Evolutionary conservation across 2,329 filamentous ascomycete species (phyloP).

Genomic region (Neopestalotiopsis rosae): DNA sequence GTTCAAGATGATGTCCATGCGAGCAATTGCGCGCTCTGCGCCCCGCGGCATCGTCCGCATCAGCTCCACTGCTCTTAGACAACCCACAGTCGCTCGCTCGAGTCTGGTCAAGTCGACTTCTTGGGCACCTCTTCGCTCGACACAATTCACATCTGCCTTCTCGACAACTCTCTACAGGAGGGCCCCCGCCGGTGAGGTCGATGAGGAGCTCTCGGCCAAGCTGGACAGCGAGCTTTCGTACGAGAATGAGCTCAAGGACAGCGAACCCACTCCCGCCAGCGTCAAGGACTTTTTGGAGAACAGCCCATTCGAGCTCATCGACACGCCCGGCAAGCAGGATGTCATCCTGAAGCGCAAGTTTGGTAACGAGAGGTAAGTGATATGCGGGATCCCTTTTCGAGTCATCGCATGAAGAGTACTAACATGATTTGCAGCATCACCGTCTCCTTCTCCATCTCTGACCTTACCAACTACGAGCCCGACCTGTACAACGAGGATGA

Average conservation of each 20-base stretch:
- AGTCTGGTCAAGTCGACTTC: constrained; percentile 54
- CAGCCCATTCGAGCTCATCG: constrained; percentile 81
- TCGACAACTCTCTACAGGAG: constrained; percentile 53
- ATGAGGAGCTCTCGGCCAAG: constrained; percentile 85
- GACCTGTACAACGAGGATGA: constrained; percentile 62
- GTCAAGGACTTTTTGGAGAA: constrained; percentile 90
- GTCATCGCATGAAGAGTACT: constrained; percentile 37
- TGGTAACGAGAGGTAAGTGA: constrained; percentile 82
- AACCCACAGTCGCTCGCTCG: constrained; percentile 55
- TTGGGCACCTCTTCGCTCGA: constrained; percentile 41
- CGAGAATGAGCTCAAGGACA: constrained; percentile 80
- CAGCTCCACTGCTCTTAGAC: constrained; percentile 55
- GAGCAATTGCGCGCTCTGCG: constrained; percentile 68
- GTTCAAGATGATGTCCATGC: constrained; percentile 71
- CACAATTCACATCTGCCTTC: constrained; percentile 52
- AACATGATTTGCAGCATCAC: constrained; percentile 62
- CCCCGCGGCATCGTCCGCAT: constrained; percentile 68
- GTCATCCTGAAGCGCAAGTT: constrained; percentile 83
- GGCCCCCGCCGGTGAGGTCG: constrained; percentile 56
- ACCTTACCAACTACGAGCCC: constrained; percentile 72
- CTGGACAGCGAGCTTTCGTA: constrained; percentile 83
- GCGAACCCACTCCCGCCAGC: constrained; percentile 74
- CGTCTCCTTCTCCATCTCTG: constrained; percentile 83
- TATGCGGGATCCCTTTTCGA: neutral
- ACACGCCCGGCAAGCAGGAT: constrained; percentile 84